Percentiles rank a stretch among this genome's conserved stretches.
These are phyloP conservation scores for Arthrobotrys sinensis DNA, from an alignment of 2,329 filamentous ascomycete species.

Conservation along the genomic window DNA sequence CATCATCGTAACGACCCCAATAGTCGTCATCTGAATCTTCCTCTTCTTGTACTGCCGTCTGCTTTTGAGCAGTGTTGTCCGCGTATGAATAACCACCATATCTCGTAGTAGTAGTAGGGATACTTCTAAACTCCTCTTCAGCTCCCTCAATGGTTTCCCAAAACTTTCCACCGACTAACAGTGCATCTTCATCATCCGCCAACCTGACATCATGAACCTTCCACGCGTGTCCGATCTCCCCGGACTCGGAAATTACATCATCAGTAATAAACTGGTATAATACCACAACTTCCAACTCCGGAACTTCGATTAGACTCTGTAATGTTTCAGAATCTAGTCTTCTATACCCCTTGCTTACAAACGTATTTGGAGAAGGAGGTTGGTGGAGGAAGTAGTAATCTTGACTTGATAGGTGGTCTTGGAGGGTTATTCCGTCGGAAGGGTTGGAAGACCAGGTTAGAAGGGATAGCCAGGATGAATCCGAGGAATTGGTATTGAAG, in stretches of 20 bases:
- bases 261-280: constrained; percentile 44
- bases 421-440: constrained; percentile 72
- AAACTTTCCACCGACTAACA: constrained; percentile 53
- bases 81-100: constrained; percentile 6
- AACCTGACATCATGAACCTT: constrained; percentile 51
- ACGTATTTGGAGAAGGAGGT: constrained; percentile 78
- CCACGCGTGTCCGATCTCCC: constrained; percentile 37
- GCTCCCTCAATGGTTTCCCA: constrained; percentile 61
- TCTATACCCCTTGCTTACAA: constrained; percentile 75
- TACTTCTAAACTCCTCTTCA: constrained; percentile 61
- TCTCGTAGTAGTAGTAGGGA: no score
- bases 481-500: constrained; percentile 68
- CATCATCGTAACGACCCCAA: constrained; percentile 81
- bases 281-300: constrained; percentile 43
- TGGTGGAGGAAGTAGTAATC: constrained; percentile 82
- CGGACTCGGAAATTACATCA: constrained; percentile 19
- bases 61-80: constrained; percentile 25
- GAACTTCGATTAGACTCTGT: constrained; percentile 25
- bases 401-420: constrained; percentile 73
- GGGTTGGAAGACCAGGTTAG: constrained; percentile 76
- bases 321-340: constrained; percentile 81
- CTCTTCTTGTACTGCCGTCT: constrained; percentile 68
- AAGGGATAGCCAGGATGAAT: constrained; percentile 78
- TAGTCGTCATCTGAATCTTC: constrained; percentile 79
- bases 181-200: constrained; percentile 46